Evolutionary conservation across 495 filamentous ascomycete genomes (phyloP).

Genomic region (Lepraria neglecta): DNA sequence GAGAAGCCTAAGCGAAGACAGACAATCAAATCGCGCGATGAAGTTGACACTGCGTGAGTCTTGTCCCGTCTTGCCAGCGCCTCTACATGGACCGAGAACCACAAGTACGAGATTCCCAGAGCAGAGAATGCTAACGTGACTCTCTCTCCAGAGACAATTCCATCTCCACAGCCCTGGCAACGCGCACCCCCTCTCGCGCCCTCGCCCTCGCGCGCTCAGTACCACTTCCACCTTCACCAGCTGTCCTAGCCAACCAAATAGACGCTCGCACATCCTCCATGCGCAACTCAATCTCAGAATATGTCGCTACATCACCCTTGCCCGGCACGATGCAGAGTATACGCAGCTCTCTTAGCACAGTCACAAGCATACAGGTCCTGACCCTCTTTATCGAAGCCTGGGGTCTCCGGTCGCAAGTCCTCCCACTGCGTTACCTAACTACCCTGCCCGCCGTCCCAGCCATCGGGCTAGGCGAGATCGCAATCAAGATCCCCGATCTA

Average conservation of each 20-base stretch:
- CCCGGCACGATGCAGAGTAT: constrained; percentile 44
- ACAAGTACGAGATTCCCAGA: no score
- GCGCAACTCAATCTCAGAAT: constrained; percentile 43
- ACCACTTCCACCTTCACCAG: constrained; percentile 74
- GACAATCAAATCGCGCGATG: constrained; percentile 39
- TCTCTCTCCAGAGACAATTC: constrained; percentile 27
- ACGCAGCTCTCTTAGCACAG: constrained; percentile 55
- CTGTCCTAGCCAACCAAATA: constrained; percentile 74
- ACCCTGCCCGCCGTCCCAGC: constrained; percentile 56
- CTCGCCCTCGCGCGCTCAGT: constrained; percentile 48
- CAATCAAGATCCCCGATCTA: constrained; percentile 69
- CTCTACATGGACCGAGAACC: neutral
- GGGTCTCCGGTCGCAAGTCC: constrained; percentile 52
- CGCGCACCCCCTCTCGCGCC: constrained; percentile 57
- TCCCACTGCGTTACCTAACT: constrained; percentile 64
- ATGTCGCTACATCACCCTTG: constrained; percentile 42
- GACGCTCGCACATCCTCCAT: constrained; percentile 65
- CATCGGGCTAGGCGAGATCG: constrained; percentile 38
- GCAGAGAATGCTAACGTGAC: neutral
- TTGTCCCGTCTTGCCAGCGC: neutral
- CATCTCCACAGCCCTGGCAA: constrained; percentile 38
- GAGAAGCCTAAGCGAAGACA: constrained; percentile 35
- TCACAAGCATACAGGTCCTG: constrained; percentile 56
- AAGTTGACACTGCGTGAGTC: constrained; percentile 41
- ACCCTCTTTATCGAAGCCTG: constrained; percentile 51